Conservation (phyloP, 2,329 filamentous ascomycete species). For the Berkeleyomyces rouxiae region DNA sequence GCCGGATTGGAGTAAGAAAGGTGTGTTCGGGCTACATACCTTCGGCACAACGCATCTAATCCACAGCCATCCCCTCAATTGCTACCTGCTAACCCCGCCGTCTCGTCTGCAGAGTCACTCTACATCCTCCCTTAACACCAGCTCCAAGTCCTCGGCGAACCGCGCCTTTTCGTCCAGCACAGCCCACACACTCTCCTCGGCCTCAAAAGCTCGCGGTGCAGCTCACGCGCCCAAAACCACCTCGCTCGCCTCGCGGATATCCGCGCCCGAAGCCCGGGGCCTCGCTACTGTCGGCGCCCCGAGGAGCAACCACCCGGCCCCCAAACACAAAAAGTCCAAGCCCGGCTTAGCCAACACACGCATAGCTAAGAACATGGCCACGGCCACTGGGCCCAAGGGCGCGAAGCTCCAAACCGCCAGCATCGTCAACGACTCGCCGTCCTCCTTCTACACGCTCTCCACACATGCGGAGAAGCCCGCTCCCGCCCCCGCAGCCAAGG, state of each 20-base stretch:
- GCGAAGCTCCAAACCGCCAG: neutral
- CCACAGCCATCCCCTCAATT: neutral
- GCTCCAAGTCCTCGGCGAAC: neutral
- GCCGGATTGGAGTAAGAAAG: slow-evolving; percentile 59
- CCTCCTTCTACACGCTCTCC: neutral
- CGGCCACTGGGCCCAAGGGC: slow-evolving; percentile 9
- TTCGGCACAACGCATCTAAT: neutral
- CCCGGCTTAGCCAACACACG: slow-evolving; percentile 3
- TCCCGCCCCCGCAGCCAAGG: neutral
- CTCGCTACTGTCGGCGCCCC: slow-evolving; percentile 9
- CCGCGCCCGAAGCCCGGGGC: slow-evolving; percentile 9
- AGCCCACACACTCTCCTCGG: neutral
- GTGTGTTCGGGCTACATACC: slow-evolving; percentile 23
- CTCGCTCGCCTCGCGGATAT: slow-evolving; percentile 12
- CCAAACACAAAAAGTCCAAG: slow-evolving; percentile 3
- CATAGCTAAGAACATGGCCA: slow-evolving; percentile 7
- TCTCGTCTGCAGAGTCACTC: neutral
- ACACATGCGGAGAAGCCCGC: neutral
- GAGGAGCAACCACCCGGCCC: neutral
- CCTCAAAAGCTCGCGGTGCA: neutral
- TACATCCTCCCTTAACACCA: neutral
- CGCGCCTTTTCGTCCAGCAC: neutral
- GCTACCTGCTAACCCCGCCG: neutral
- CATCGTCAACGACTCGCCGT: neutral
- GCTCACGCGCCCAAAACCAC: neutral